These are phyloP conservation scores for Acacia melanoxylon DNA, from an alignment of 306 rosid species.

Conservation along the genomic window DNA sequence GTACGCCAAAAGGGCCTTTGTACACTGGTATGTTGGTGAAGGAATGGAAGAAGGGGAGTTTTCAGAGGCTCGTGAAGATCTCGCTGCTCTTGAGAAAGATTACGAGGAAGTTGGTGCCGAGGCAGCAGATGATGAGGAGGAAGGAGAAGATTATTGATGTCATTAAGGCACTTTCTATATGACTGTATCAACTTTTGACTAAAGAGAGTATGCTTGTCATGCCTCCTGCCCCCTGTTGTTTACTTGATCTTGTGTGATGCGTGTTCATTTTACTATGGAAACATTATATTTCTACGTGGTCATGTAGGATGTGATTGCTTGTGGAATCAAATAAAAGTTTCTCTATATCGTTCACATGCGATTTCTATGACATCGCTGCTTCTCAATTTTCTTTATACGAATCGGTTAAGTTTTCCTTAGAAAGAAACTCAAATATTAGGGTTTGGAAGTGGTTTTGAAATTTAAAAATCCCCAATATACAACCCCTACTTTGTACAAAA, in stretches of 20 bases:
- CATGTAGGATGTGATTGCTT: constrained; percentile 38
- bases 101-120: constrained; percentile 99
- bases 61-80: constrained; percentile 98
- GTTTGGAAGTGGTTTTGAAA: neutral
- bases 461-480: too few species aligned
- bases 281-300: constrained; percentile 28
- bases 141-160: constrained; percentile 65
- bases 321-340: constrained; percentile 31
- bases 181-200: constrained; percentile 29
- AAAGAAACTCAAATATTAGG: neutral
- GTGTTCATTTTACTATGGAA: constrained; percentile 40
- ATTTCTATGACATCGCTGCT: neutral
- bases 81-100: constrained; percentile 99
- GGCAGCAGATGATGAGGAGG: constrained; percentile 90
- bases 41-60: constrained; percentile 99
- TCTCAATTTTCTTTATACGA: neutral
- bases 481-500: too few species aligned
- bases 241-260: constrained; percentile 45
- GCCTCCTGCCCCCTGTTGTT: constrained; percentile 28
- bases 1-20: constrained; percentile 99
- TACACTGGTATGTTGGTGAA: constrained; percentile 98
- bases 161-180: constrained; percentile 28
- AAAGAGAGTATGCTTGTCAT: constrained; percentile 41
- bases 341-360: neutral
- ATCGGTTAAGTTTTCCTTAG: neutral